Percentiles rank a stretch among this genome's conserved stretches.
Evolutionary conservation across 2,329 filamentous ascomycete genomes (phyloP).

Genomic region (Aspergillus chevalieri): DNA sequence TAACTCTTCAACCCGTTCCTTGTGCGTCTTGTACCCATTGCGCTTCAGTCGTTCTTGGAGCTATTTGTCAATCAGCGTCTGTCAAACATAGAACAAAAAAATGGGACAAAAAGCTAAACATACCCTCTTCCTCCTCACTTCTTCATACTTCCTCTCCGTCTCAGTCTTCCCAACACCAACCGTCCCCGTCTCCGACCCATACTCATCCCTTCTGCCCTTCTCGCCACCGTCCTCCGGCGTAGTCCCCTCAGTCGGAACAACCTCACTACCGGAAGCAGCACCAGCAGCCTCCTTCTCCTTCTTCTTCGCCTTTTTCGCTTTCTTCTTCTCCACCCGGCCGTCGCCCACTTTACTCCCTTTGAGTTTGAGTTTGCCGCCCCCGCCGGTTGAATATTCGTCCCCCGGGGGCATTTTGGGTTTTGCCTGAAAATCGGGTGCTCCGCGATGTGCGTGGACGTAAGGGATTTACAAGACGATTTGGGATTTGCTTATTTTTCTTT

Average conservation of each 20-base stretch:
- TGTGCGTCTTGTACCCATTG: conserved; percentile 91
- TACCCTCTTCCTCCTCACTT: conserved; percentile 73
- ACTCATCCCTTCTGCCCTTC: conserved; percentile 9
- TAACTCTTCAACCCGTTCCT: conserved; percentile 89
- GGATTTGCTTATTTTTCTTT: no score
- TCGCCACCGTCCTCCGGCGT: conserved; percentile 7
- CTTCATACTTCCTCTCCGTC: conserved; percentile 73
- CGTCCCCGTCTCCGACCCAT: conserved; percentile 4
- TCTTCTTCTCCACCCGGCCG: conserved; percentile 39
- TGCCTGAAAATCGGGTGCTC: background rate
- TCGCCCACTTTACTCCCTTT: conserved; percentile 66
- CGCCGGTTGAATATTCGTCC: conserved; percentile 62
- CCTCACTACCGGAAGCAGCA: conserved; percentile 15
- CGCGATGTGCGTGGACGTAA: background rate
- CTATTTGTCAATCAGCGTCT: conserved; percentile 39
- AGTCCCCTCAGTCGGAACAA: conserved; percentile 9
- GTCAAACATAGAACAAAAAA: conserved; percentile 3
- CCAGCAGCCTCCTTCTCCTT: conserved; percentile 17
- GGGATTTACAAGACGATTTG: background rate
- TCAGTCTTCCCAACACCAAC: conserved; percentile 65
- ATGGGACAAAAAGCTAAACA: conserved; percentile 26
- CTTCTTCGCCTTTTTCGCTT: conserved; percentile 48
- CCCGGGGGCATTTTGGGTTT: conserved; percentile 6
- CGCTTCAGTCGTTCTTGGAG: conserved; percentile 73
- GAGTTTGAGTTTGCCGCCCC: conserved; percentile 72